Base-by-base conservation (phyloP, 371 early-diverging fungal species). In the Mycotypha africana region DNA sequence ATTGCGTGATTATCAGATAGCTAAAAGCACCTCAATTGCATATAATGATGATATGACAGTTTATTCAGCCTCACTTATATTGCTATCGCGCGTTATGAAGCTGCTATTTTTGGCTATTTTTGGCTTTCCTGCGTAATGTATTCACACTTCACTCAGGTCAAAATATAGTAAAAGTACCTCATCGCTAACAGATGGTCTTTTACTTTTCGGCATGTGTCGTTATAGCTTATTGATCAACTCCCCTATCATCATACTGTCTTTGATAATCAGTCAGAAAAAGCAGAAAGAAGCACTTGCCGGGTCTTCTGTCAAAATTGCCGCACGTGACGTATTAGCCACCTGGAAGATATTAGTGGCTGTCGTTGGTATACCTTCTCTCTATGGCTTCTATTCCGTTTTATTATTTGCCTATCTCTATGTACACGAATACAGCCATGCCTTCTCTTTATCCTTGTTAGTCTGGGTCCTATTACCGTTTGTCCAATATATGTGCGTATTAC, bases 1-100 rank as follows among this genome's bases (percentile, higher is more conserved):
- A 2, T 62, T 93, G 34, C 77, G 79, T 6, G 94, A 93, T 58
- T 89, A 92, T 63, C 90, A 93, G 67, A 92, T 92, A 3, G 70
- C 79, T 34, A 76, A 78, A 22, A n/a, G n/a, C n/a, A n/a, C n/a
- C n/a, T n/a, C n/a, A n/a, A n/a, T n/a, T n/a, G n/a, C n/a, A n/a
- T n/a, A n/a, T n/a, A 86, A 11, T 28, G n/a, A 86, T 30, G 58
- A 70, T 3, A 60, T 83, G 8, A 68, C 73, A 16, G 60, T 73
- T 4, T 47, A 64, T 12, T 59, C 66, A 15, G 92, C 89, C 1
- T 51, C 79, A 15, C 58, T 54, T 4, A 49, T 84, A 22, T 56
- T 92, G 36, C 12, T 74, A 2, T 60, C 60, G 19, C 82, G 91
- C 5, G 42, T 82, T 2, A 16, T 72, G 0, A 71, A 79, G 57